Evolutionary conservation across 768 basidiomycete genomes (phyloP).

Genomic region (Lyophyllum decastes): DNA sequence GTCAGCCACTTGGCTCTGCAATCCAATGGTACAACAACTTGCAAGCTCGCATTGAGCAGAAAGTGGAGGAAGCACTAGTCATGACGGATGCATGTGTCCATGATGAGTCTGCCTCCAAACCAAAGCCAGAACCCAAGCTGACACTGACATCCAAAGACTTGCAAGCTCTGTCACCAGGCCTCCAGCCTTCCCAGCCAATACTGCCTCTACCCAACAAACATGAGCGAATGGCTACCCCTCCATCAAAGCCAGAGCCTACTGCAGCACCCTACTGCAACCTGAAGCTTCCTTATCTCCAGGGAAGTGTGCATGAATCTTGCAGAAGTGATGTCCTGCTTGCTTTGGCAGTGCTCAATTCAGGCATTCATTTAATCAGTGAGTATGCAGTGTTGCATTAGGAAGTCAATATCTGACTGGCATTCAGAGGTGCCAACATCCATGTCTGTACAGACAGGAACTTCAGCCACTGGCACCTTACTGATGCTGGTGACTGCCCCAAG

Average conservation of each 20-base stretch:
- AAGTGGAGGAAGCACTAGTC: background rate
- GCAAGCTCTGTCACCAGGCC: background rate
- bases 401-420: background rate
- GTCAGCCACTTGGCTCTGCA: constrained; percentile 17
- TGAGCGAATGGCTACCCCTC: background rate
- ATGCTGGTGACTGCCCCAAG: constrained; percentile 29
- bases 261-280: background rate
- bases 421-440: constrained; percentile 38
- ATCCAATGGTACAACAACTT: constrained; percentile 18
- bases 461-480: constrained; percentile 27
- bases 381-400: background rate
- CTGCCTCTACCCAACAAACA: no score
- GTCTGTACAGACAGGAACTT: constrained; percentile 23
- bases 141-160: background rate
- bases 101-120: background rate
- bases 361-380: constrained; percentile 20
- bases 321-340: constrained; percentile 32
- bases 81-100: background rate
- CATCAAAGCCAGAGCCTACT: background rate
- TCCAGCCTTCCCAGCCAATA: background rate
- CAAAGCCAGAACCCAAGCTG: background rate
- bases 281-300: background rate
- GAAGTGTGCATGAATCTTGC: constrained; percentile 22
- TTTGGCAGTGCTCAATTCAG: constrained; percentile 30
- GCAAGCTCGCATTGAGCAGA: constrained; percentile 7